Base-by-base conservation (phyloP, 805 yeast species). In the Pichia rugopelliculosa region DNA sequence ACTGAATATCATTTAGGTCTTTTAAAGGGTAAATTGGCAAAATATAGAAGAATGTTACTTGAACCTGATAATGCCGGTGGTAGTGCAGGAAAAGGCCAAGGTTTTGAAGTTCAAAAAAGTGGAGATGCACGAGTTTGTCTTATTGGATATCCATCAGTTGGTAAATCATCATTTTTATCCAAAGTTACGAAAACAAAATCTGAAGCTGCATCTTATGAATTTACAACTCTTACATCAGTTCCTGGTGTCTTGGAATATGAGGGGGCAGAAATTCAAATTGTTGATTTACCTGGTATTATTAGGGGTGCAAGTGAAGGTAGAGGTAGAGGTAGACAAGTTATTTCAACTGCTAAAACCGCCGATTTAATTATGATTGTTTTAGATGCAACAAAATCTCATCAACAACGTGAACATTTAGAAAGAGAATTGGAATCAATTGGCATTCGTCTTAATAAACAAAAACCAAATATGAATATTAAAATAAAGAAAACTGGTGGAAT, bases 81-180 rank as follows among this genome's bases (percentile, higher is more conserved):
- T 6, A 69, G 80, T 0, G 75, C 80, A 23, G 75, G 85, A 15
- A 75, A 80, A 23, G 88, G 88, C 11, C 79, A 79, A 47, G 96
- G 96, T 2, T 91, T 91, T 64, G 99, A 93, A 67, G 97, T 91
- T 2, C 80, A 88, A 39, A 91, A 93, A 65, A 84, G 93, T 41
- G 98, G 98, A 36, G 97, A 91, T 73, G 97, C 98, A 0, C 76
- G 99, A 56, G 96, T 88, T 2, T 95, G 95, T 18, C 72, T 91
- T 46, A 90, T 93, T 66, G 99, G 99, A 26, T 91, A 90, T 65
- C 99, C 99, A 17, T 90, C 97, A 1, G 99, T 93, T 22, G 99
- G 99, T 64, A 91, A 91, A 59, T 90, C 97, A 1, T 87, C 96
- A 2, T 79, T 91, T 54, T 72, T 91, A 50, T 82, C 88, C 18